Evolutionary conservation across 306 rosid genomes (phyloP), one percentile per base, ranked within the genome.

Genomic region (Sicyos baderoa): DNA sequence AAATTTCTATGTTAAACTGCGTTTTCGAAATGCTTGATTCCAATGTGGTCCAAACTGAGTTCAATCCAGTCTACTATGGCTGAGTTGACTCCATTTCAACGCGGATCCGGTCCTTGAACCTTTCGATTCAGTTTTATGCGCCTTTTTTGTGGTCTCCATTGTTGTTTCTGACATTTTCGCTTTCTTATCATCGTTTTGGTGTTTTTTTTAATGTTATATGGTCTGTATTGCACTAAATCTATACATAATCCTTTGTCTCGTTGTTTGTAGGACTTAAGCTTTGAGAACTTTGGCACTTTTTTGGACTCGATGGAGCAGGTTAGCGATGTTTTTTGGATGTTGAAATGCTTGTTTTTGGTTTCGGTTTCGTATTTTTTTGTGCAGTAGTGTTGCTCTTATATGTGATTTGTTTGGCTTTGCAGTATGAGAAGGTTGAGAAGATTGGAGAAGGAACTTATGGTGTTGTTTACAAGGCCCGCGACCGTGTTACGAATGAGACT

Each of bases 361-460:
- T 27, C 53, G 5, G 37, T 32, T 32, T 32, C 37, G 5, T 32
- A 2, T 32, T 32, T 4, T 32, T 32, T 32, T 32, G 52, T 51
- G 22, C 16, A 35, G n/a, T 37, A 4, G 37, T 37, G 51, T 68
- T 54, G 59, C 19, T 62, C 19, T 50, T 55, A 68, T 25, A 50
- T 44, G 70, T 68, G 68, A 44, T 71, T 53, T 54, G 37, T 67
- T 22, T 65, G 75, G 3, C 51, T 78, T 76, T 71, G 74, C 76
- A 90, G 97, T 90, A 90, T 76, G 95, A 87, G 87, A 87, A 90
- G 70, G 95, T 90, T 44, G 97, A 90, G 86, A 90, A 90, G 85
- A 90, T 90, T 47, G 97, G 97, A 4, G 97, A 90, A 79, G 97
- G 97, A 48, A 87, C 97, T 35, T 90, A 90, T 71, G 97, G 97